These are phyloP conservation scores for Acrocalymma vagum DNA, from an alignment of 2,329 filamentous ascomycete species.

Conservation along the genomic window DNA sequence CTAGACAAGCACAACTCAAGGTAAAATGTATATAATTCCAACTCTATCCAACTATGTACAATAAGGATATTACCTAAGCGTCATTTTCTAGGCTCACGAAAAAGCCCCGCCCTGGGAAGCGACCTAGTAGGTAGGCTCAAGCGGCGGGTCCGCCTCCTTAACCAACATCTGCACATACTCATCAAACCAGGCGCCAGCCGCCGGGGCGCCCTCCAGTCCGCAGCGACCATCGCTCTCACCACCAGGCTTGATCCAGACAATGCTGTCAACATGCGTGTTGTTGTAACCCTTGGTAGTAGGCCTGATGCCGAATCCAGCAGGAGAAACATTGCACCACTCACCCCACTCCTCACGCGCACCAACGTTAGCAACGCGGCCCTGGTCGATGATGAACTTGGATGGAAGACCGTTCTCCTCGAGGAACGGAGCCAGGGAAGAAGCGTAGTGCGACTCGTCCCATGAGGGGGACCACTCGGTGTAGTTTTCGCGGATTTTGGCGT, in stretches of 20 bases:
- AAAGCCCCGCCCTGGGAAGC: too few relatives aligned
- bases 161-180: conserved; percentile 38
- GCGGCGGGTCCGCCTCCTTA: conserved; percentile 31
- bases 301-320: conserved; percentile 27
- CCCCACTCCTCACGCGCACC: conserved; percentile 35
- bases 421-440: conserved; percentile 23
- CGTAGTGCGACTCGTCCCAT: conserved; percentile 37
- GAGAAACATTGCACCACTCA: conserved; percentile 38
- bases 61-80: too few relatives aligned
- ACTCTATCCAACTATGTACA: too few relatives aligned
- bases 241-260: conserved; percentile 43
- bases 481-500: conserved; percentile 31
- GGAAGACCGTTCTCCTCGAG: conserved; percentile 34
- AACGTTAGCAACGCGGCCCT: conserved; percentile 32
- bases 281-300: conserved; percentile 27
- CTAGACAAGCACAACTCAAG: too few relatives aligned
- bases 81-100: too few relatives aligned
- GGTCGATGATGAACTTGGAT: conserved; percentile 37
- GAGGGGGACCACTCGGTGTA: conserved; percentile 33
- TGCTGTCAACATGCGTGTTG: conserved; percentile 33
- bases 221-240: conserved; percentile 37
- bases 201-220: conserved; percentile 33
- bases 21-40: too few relatives aligned
- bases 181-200: conserved; percentile 38
- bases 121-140: conserved; percentile 32